Evolutionary conservation across 305 asterid genomes (phyloP).

Genomic region (Coffea humblotiana): DNA sequence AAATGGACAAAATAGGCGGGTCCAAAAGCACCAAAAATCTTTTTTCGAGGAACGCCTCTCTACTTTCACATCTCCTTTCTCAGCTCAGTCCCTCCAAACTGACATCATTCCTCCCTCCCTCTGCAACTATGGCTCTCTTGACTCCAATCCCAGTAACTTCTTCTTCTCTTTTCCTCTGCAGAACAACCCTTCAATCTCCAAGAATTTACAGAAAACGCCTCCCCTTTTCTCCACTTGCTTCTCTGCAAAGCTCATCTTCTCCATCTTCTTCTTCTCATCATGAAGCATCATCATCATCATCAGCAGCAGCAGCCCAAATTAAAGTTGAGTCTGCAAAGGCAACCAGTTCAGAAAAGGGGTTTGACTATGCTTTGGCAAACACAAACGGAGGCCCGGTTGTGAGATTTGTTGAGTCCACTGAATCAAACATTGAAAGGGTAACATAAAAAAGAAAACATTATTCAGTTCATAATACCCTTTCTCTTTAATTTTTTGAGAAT

Average conservation of each 20-base stretch:
- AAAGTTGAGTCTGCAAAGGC: constrained; percentile 34
- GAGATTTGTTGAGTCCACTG: constrained; percentile 52
- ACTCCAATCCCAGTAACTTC: constrained; percentile 36
- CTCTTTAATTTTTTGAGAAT: neutral
- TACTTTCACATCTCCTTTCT: neutral
- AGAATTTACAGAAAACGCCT: constrained; percentile 28
- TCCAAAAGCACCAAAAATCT: neutral
- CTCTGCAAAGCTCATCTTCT: constrained; percentile 25
- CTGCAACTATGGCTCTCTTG: constrained; percentile 47
- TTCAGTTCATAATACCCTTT: neutral
- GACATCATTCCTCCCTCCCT: neutral
- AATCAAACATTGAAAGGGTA: constrained; percentile 75
- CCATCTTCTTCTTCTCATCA: constrained; percentile 42
- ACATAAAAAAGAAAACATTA: neutral
- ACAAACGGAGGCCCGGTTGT: constrained; percentile 55
- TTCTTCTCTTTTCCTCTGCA: constrained; percentile 33
- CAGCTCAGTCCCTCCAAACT: neutral
- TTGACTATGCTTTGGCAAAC: constrained; percentile 38
- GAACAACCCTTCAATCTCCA: constrained; percentile 25
- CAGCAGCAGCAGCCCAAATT: constrained; percentile 36
- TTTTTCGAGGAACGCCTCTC: neutral
- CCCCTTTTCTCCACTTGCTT: constrained; percentile 35
- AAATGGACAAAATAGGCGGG: neutral
- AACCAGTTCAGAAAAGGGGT: constrained; percentile 30
- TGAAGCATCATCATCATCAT: constrained; percentile 41